Base-by-base conservation (phyloP, 768 basidiomycete genomes). In the Clathrus columnatus region DNA sequence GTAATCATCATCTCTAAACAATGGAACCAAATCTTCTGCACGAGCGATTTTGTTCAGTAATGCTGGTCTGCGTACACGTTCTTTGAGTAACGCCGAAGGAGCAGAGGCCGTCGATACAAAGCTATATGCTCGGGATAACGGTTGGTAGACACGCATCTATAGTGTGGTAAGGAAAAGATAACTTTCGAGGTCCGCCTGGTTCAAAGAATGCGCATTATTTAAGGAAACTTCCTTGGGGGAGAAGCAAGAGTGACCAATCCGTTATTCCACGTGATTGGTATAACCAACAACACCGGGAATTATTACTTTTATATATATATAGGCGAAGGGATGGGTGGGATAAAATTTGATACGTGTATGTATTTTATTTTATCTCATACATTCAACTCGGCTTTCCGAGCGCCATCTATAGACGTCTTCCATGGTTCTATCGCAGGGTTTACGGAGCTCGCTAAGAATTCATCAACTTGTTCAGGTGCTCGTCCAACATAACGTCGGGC, bases 381-480 rank as follows among this genome's bases (percentile, higher is more conserved):
- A 61, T 68, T 75, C 64, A 89, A 70, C 65, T 90, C 87, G 30
- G 87, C 80, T 65, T 75, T 83, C 26, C 68, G 72, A 24, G 77
- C 76, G 48, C 68, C 71, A 18, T 62, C 67, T 20, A 89, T 70
- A 26, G 78, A 81, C 10, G 73, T 75, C 56, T 77, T 71, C 30
- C 83, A 62, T 61, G 85, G 84, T 24, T 67, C 60, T 60, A 97
- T 69, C 8, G 85, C 91, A n/a, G 93, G 92, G 51, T 70, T 70
- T 20, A 98, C 92, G 86, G 89, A 93, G 1, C 92, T 87, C 64
- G 71, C 76, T 56, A 98, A 65, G 70, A 99, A 98, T 55, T 67
- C 74, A 68, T 92, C 90, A 11, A 97, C 94, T 74, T 98, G 96
- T 67, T 98, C 83, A 0, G 95, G 91, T 11, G 96, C 96, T 17